Base-by-base conservation (phyloP, 129 eudicot species). In the Helichrysum umbraculigerum region DNA sequence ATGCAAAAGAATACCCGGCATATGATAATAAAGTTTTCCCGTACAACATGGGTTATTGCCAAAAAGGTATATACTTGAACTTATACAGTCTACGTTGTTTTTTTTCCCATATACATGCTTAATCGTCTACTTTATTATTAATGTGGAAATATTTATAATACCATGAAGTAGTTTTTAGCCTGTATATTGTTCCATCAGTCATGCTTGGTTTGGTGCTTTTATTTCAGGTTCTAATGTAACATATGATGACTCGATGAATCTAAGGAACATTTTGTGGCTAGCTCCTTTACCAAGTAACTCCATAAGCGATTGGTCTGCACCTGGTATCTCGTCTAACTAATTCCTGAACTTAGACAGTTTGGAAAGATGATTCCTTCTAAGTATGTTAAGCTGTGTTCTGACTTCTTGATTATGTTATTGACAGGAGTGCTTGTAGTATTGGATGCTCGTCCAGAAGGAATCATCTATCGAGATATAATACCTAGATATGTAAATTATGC, bases 1-100 rank as follows among this genome's bases (percentile, higher is more conserved):
- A 95, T 87, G 97, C 99, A 50, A 95, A 87, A 81, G 99, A 95
- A 69, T 91, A 95, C 87, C 99, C 97, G 2, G 94, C 90, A 6
- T 95, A 86, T 80, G 95, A 95, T 75, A 83, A 91, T 66, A 73
- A 88, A 78, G 83, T 79, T 22, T 95, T 89, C 62, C 97, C 99
- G 1, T 95, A 58, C 83, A 84, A 95, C 66, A 87, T 88, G 96
- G 99, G 99, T 19, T 95, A 86, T 64, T 95, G 99, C 83, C 99
- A 95, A 87, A 70, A 42, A 80, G 99, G 99, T 91, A 97, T 91
- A 70, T 21, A 52, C 39, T 39, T 70, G 17, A 7, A 47, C 16
- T 50, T 70, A 17, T 70, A 17, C 32, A 12, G 52, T 72, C 11
- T 35, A 33, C 34, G 8, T 54, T 34, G 10, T 17, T 57, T 17